Evolutionary conservation across 495 filamentous ascomycete genomes (phyloP).

Genomic region (Mycothermus thermophilus): DNA sequence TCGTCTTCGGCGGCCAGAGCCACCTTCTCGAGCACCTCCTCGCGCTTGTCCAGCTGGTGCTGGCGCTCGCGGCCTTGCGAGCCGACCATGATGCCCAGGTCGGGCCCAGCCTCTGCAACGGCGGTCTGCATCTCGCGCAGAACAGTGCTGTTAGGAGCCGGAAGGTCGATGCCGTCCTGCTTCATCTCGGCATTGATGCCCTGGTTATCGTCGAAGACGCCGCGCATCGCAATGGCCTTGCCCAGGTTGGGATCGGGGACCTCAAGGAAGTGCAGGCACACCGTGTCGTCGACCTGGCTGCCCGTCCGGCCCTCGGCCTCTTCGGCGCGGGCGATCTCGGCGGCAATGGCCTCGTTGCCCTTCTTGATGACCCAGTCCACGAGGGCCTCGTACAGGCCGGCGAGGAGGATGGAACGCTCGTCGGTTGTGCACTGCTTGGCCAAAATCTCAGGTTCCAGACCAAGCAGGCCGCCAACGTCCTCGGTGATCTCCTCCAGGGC

Average conservation of each 20-base stretch:
- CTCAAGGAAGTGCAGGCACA: slow-evolving; percentile 79
- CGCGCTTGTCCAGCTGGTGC: slow-evolving; percentile 63
- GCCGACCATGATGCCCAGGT: slow-evolving; percentile 62
- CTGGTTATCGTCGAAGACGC: slow-evolving; percentile 78
- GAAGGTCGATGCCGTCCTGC: slow-evolving; percentile 70
- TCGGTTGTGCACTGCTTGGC: slow-evolving; percentile 62
- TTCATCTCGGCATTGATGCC: slow-evolving; percentile 97
- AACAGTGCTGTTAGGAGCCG: slow-evolving; percentile 58
- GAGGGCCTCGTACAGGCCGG: slow-evolving; percentile 81
- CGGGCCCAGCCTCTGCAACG: slow-evolving; percentile 61
- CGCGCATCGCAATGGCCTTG: slow-evolving; percentile 72
- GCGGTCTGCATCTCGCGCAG: slow-evolving; percentile 73
- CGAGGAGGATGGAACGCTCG: slow-evolving; percentile 69
- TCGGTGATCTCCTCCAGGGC: slow-evolving; percentile 76
- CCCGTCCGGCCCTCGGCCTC: slow-evolving; percentile 50
- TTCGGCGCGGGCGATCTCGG: slow-evolving; percentile 49
- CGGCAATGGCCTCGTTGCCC: slow-evolving; percentile 76
- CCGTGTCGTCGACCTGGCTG: slow-evolving; percentile 54
- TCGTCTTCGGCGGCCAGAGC: slow-evolving; percentile 67
- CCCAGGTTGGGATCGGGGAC: slow-evolving; percentile 66
- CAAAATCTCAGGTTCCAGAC: slow-evolving; percentile 75
- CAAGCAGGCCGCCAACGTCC: slow-evolving; percentile 74
- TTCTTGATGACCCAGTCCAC: slow-evolving; percentile 88
- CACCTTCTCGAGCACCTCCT: slow-evolving; percentile 74
- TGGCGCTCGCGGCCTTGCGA: slow-evolving; percentile 56